phyloP scores from a whole-genome alignment of 1,139 yeast genomes.

The Groenewaldozyma sp. region DNA sequence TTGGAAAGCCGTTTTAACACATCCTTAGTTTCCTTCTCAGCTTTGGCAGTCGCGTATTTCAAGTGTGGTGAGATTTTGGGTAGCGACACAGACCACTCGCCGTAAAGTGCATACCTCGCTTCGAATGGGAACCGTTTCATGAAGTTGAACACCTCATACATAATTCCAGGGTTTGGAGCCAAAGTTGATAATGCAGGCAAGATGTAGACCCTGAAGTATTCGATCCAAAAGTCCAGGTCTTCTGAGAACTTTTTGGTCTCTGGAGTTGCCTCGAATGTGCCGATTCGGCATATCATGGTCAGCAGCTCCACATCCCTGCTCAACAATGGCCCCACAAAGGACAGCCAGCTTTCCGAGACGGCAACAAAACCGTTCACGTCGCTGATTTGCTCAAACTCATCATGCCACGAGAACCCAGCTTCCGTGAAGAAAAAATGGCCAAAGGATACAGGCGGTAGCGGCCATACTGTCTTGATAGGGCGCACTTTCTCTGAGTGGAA shows the following conservation, averaged over 20 bases:
- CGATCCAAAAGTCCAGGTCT: slow-evolving; percentile 40
- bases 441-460: not conserved
- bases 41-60: slow-evolving; percentile 54
- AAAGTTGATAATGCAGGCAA: slow-evolving; percentile 59
- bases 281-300: slow-evolving; percentile 54
- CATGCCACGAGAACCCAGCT: slow-evolving; percentile 33
- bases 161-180: slow-evolving; percentile 51
- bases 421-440: slow-evolving; percentile 40
- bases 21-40: slow-evolving; percentile 77
- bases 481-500: not conserved
- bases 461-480: not conserved
- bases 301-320: slow-evolving; percentile 43
- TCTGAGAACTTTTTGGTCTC: slow-evolving; percentile 2
- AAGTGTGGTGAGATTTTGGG: slow-evolving; percentile 48
- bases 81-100: slow-evolving; percentile 59
- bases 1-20: slow-evolving; percentile 79
- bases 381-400: slow-evolving; percentile 33
- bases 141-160: slow-evolving; percentile 51
- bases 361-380: slow-evolving; percentile 39
- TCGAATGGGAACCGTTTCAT: slow-evolving; percentile 44
- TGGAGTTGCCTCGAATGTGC: slow-evolving; percentile 18
- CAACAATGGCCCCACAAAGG: slow-evolving; percentile 51
- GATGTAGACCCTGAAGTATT: slow-evolving; percentile 54
- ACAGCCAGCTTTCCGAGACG: slow-evolving; percentile 41
- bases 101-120: slow-evolving; percentile 69